Evolutionary conservation across 1,284 basidiomycete species (phyloP).

Genomic region (Marasmius fiardii): DNA sequence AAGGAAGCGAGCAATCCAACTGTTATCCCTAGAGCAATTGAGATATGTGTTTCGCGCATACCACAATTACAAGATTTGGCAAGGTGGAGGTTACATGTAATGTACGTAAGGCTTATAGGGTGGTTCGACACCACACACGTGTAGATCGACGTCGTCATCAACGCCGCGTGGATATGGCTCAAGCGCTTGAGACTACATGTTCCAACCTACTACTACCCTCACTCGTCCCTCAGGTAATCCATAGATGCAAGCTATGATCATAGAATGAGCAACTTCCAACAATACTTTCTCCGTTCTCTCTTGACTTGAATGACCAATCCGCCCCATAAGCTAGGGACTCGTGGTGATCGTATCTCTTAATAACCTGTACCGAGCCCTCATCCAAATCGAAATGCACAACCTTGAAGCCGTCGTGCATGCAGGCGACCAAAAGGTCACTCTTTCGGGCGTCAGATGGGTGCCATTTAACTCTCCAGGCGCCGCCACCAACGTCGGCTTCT

Average conservation of each 20-base stretch:
- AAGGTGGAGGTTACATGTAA: not conserved
- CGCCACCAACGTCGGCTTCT: conserved; percentile 78
- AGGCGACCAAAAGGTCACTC: conserved; percentile 81
- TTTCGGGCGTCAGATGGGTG: conserved; percentile 67
- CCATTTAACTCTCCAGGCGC: conserved; percentile 97
- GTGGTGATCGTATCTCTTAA: conserved; percentile 74
- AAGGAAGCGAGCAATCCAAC: conserved; percentile 87
- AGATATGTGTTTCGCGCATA: conserved; percentile 25
- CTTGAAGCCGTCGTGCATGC: conserved; percentile 98
- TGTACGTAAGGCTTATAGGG: no score
- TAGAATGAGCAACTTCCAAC: conserved; percentile 97
- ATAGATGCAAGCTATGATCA: conserved; percentile 83
- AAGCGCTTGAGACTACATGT: no score
- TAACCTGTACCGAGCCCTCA: conserved; percentile 32
- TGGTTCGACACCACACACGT: no score
- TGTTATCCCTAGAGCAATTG: conserved; percentile 43
- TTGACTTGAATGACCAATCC: conserved; percentile 77
- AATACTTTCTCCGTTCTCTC: conserved; percentile 38
- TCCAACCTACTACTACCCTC: not conserved
- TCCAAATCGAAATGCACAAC: conserved; percentile 49
- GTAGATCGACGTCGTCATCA: not conserved
- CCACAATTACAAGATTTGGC: not conserved
- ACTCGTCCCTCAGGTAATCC: conserved; percentile 53
- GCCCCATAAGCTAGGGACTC: conserved; percentile 90
- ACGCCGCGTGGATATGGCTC: no score